Conservation (phyloP, 1,284 basidiomycete genomes). For the Pholiota adiposa region DNA sequence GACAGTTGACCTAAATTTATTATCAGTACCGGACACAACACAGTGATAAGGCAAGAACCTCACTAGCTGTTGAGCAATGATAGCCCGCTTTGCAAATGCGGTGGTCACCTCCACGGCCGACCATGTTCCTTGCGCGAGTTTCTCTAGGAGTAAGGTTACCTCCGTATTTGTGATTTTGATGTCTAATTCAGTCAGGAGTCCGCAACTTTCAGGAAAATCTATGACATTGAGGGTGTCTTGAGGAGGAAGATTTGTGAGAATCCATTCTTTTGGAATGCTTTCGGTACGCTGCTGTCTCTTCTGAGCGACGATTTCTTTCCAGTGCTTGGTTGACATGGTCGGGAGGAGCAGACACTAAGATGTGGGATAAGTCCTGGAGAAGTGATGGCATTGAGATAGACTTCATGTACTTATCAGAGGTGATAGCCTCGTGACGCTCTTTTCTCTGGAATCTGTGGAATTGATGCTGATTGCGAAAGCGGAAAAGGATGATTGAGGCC, state of each 20-base stretch:
- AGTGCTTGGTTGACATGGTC: constrained; percentile 27
- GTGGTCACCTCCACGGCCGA: constrained; percentile 70
- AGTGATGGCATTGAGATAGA: background rate
- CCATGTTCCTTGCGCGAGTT: constrained; percentile 54
- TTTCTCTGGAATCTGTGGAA: background rate
- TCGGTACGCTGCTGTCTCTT: constrained; percentile 56
- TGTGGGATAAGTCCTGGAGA: background rate
- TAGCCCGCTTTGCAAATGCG: constrained; percentile 80
- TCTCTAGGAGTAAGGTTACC: constrained; percentile 49
- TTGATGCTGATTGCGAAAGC: background rate
- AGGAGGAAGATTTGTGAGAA: constrained; percentile 46
- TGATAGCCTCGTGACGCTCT: background rate
- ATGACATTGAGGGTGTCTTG: constrained; percentile 55
- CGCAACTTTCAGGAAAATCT: constrained; percentile 58
- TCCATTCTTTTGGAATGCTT: constrained; percentile 66
- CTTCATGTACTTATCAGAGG: background rate
- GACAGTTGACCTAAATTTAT: constrained; percentile 49
- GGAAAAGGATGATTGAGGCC: background rate
- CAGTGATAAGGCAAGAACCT: constrained; percentile 30
- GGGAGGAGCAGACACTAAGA: background rate
- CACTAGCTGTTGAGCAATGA: constrained; percentile 83
- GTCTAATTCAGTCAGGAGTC: constrained; percentile 63
- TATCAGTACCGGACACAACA: background rate
- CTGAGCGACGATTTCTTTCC: constrained; percentile 56
- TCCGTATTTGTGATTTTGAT: constrained; percentile 67